Conservation (phyloP, 1,284 basidiomycete species). For the Ganoderma resinaceum region DNA sequence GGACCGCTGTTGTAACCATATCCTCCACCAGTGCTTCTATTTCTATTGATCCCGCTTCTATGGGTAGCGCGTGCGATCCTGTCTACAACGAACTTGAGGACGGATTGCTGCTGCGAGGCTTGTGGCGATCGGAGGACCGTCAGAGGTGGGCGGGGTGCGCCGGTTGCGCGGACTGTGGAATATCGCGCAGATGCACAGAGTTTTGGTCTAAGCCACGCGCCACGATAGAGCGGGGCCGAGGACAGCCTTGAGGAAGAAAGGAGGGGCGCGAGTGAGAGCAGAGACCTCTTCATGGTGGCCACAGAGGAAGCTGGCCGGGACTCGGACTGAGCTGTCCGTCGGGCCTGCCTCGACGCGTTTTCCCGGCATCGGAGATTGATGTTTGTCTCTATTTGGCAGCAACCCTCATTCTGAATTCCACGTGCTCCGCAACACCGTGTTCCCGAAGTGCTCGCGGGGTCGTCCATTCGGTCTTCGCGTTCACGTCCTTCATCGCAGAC, state of each 20-base stretch:
- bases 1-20: conserved; percentile 22
- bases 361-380: neutral
- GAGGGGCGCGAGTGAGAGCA: conserved; percentile 18
- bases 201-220: conserved; percentile 9
- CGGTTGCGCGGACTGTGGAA: neutral
- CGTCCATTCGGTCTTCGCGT: neutral
- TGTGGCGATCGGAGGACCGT: conserved; percentile 11
- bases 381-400: conserved; percentile 18
- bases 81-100: conserved; percentile 32
- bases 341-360: neutral
- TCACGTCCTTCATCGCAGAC: conserved; percentile 10
- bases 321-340: neutral
- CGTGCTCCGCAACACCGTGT: conserved; percentile 5
- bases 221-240: neutral
- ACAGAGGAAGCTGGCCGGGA: neutral
- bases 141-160: neutral
- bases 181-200: conserved; percentile 11
- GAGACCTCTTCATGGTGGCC: conserved; percentile 19
- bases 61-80: conserved; percentile 35
- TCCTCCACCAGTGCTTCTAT: conserved; percentile 15
- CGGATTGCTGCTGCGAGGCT: conserved; percentile 16
- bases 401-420: conserved; percentile 6
- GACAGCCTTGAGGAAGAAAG: conserved; percentile 1
- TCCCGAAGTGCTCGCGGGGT: neutral
- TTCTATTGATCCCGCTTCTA: conserved; percentile 24